Conservation (phyloP, 768 basidiomycete genomes). For the Boletellus emodensis region DNA sequence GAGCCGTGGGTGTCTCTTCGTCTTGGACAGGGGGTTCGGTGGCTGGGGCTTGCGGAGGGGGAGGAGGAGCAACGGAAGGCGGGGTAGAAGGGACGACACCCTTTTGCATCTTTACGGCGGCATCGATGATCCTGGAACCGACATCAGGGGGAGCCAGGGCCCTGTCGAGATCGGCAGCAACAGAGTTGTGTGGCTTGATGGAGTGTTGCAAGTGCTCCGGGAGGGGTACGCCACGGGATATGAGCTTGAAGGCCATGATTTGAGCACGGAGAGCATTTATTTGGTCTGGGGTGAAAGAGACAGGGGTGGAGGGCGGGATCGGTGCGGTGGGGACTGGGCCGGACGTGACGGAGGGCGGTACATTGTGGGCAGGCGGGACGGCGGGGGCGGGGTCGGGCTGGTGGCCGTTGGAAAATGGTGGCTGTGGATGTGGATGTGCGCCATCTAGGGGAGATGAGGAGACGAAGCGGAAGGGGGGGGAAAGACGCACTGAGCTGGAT, state of each 20-base stretch:
- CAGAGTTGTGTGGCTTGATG: slow-evolving; percentile 59
- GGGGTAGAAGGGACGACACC: slow-evolving; percentile 32
- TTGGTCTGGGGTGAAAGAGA: slow-evolving; percentile 76
- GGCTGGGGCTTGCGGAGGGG: slow-evolving; percentile 9
- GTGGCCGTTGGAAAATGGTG: slow-evolving; percentile 46
- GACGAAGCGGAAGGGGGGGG: not conserved
- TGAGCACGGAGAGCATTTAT: slow-evolving; percentile 74
- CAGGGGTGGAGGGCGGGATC: slow-evolving; percentile 61
- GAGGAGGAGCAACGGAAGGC: slow-evolving; percentile 25
- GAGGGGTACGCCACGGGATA: slow-evolving; percentile 61
- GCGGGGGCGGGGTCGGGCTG: slow-evolving; percentile 7
- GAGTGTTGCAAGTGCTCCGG: slow-evolving; percentile 69
- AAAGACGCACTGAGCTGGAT: slow-evolving; percentile 31
- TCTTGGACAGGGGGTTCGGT: slow-evolving; percentile 44
- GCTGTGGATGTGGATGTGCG: slow-evolving; percentile 27
- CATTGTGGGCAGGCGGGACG: slow-evolving; percentile 33
- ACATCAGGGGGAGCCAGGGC: slow-evolving; percentile 58
- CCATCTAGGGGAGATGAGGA: slow-evolving; percentile 29
- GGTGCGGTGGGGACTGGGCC: slow-evolving; percentile 52
- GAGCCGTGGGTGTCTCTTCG: slow-evolving; percentile 46
- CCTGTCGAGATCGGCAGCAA: slow-evolving; percentile 61
- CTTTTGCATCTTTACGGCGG: slow-evolving; percentile 70
- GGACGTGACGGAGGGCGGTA: slow-evolving; percentile 39
- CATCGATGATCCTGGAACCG: slow-evolving; percentile 63
- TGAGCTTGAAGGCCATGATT: slow-evolving; percentile 75